Conservation (phyloP, 805 yeast genomes). For the Nematodospora valgi region DNA sequence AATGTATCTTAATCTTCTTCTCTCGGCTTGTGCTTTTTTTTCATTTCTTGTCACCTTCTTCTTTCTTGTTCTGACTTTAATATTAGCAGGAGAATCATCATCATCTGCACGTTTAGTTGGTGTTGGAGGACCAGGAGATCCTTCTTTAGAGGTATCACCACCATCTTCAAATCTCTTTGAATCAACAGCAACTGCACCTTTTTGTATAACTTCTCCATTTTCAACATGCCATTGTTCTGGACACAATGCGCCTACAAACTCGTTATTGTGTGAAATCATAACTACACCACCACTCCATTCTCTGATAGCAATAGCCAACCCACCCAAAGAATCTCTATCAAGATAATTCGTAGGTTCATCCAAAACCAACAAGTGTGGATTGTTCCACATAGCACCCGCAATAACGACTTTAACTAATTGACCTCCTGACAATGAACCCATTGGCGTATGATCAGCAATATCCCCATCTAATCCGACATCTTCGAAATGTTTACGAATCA, state of each 20-base stretch:
- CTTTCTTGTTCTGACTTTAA: conserved; percentile 88
- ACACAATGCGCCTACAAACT: conserved; percentile 94
- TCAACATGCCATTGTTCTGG: conserved; percentile 99
- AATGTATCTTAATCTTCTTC: conserved; percentile 90
- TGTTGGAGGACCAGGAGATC: conserved; percentile 40
- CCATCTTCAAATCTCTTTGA: conserved; percentile 80
- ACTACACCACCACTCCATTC: conserved; percentile 99
- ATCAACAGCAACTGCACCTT: conserved; percentile 76
- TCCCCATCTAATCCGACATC: conserved; percentile 97
- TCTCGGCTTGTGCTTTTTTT: conserved; percentile 83
- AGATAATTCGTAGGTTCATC: conserved; percentile 98
- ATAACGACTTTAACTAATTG: conserved; percentile 97
- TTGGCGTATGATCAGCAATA: conserved; percentile 96
- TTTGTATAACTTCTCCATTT: conserved; percentile 83
- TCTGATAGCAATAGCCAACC: conserved; percentile 94
- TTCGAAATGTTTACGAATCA: conserved; percentile 93
- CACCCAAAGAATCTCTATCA: conserved; percentile 97
- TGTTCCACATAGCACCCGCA: conserved; percentile 99
- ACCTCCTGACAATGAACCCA: conserved; percentile 97
- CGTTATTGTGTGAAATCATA: conserved; percentile 96
- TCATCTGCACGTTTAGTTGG: conserved; percentile 52
- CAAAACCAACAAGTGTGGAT: conserved; percentile 91
- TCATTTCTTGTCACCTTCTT: conserved; percentile 98
- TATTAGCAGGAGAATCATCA: conserved; percentile 93
- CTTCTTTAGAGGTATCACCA: conserved; percentile 39